phyloP scores from a whole-genome alignment of 345 rosid genomes.

The Moringa oleifera region DNA sequence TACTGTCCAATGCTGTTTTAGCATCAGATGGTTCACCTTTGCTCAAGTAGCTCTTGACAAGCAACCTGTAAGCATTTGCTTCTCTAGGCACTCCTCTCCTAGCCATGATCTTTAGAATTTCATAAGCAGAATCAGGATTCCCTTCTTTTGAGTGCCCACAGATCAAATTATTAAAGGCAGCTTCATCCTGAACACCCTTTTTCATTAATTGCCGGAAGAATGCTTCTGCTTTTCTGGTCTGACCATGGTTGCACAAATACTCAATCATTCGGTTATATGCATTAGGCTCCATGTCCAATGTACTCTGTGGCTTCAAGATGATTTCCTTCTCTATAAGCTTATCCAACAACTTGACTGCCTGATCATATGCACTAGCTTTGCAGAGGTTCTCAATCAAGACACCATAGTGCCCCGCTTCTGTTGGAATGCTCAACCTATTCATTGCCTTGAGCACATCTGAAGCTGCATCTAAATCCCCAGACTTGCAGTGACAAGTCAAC shows the following conservation, averaged over 20 bases:
- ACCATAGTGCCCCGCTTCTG: slow-evolving; percentile 86
- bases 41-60: slow-evolving; percentile 80
- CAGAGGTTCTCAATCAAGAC: slow-evolving; percentile 69
- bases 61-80: slow-evolving; percentile 58
- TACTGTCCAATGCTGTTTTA: slow-evolving; percentile 73
- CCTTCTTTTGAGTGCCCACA: slow-evolving; percentile 84
- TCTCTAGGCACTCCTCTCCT: slow-evolving; percentile 74
- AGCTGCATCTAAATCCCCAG: slow-evolving; percentile 70
- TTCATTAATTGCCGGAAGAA: slow-evolving; percentile 89
- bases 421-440: slow-evolving; percentile 64
- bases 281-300: slow-evolving; percentile 52
- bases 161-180: slow-evolving; percentile 67
- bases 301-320: slow-evolving; percentile 62
- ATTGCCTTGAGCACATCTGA: slow-evolving; percentile 71
- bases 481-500: slow-evolving; percentile 51
- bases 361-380: slow-evolving; percentile 57
- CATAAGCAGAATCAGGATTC: slow-evolving; percentile 66
- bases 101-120: slow-evolving; percentile 77
- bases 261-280: slow-evolving; percentile 67
- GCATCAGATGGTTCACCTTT: slow-evolving; percentile 95
- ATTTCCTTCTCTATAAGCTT: slow-evolving; percentile 73
- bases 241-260: slow-evolving; percentile 65
- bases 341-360: slow-evolving; percentile 66
- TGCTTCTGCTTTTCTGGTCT: slow-evolving; percentile 71
- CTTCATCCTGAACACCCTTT: slow-evolving; percentile 65